Conservation (phyloP, 2,329 filamentous ascomycete species). For the Epichloe typhina region DNA sequence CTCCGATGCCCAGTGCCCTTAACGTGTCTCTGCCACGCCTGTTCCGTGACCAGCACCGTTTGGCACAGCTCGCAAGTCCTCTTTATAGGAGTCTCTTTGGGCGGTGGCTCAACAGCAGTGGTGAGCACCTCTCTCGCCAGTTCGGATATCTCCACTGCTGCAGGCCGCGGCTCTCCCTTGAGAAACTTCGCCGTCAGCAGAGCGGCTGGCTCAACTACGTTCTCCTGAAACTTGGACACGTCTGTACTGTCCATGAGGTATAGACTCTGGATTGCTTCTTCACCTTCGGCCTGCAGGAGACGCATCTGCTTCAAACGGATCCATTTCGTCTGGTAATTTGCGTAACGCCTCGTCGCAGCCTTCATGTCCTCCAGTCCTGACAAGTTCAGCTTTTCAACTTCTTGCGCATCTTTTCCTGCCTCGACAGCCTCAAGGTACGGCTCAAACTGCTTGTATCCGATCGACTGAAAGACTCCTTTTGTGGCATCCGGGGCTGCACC, state of each 20-base stretch:
- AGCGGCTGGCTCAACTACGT: constrained; percentile 54
- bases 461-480: constrained; percentile 89
- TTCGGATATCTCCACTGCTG: constrained; percentile 33
- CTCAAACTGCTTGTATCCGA: constrained; percentile 87
- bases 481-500: constrained; percentile 54
- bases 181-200: constrained; percentile 53
- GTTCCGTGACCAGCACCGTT: constrained; percentile 43
- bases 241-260: constrained; percentile 77
- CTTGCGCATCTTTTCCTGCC: constrained; percentile 13
- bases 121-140: constrained; percentile 44
- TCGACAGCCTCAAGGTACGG: constrained; percentile 46
- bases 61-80: constrained; percentile 64
- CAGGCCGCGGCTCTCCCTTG: constrained; percentile 36
- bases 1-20: constrained; percentile 23
- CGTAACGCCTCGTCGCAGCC: constrained; percentile 75
- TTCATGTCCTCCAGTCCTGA: constrained; percentile 63
- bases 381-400: constrained; percentile 41
- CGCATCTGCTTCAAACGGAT: constrained; percentile 72
- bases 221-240: constrained; percentile 42
- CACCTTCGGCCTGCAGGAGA: constrained; percentile 43
- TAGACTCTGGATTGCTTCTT: constrained; percentile 40
- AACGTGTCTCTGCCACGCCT: constrained; percentile 28
- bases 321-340: constrained; percentile 74
- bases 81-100: constrained; percentile 38
- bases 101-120: constrained; percentile 28